Conservation (phyloP, 2,329 filamentous ascomycete genomes). For the Arthroderma uncinatum region DNA sequence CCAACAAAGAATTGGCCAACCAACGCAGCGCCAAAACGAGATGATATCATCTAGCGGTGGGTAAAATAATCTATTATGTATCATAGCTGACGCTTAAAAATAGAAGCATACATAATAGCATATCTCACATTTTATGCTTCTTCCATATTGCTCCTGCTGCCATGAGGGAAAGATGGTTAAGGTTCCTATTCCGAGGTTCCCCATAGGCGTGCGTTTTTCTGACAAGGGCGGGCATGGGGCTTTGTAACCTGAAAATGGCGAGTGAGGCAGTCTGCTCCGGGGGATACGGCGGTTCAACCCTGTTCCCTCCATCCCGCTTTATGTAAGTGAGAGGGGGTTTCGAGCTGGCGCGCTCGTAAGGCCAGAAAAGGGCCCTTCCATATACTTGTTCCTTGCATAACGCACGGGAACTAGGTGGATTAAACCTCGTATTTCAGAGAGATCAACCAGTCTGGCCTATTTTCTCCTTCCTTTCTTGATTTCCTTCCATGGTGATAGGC, state of each 20-base stretch:
- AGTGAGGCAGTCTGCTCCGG: neutral
- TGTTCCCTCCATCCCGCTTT: neutral
- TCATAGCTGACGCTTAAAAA: conserved; percentile 1
- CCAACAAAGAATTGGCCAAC: neutral
- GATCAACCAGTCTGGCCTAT: neutral
- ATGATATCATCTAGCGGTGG: neutral
- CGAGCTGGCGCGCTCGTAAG: neutral
- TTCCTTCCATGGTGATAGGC: conserved; percentile 1
- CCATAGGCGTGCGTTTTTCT: neutral
- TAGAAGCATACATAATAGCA: neutral
- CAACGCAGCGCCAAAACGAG: neutral
- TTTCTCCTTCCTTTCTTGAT: conserved; percentile 3
- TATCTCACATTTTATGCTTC: conserved; percentile 1
- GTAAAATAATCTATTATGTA: neutral
- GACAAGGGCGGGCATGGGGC: neutral
- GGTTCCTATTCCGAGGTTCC: conserved; percentile 4
- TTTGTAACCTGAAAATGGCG: neutral
- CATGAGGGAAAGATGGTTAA: conserved; percentile 1
- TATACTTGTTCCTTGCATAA: conserved; percentile 1
- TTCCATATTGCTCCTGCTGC: neutral
- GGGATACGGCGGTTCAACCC: neutral
- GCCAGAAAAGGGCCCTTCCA: neutral
- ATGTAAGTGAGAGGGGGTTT: neutral
- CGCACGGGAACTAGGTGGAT: neutral
- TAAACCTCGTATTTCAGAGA: conserved; percentile 2